Evolutionary conservation across 2,329 filamentous ascomycete species (phyloP).

Genomic region (Hypoxylon sp.): DNA sequence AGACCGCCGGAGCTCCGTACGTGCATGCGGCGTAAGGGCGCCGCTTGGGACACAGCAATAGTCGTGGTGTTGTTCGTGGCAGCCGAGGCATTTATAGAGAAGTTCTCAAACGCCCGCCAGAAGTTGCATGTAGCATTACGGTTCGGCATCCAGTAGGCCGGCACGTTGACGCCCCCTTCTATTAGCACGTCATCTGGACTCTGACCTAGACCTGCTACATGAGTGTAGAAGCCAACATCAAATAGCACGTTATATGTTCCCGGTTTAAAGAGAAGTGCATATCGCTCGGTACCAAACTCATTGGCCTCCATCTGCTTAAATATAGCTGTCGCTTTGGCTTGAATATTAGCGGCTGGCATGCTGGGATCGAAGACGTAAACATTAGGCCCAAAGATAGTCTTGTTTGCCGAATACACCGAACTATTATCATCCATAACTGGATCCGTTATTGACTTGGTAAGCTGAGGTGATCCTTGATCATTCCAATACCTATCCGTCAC

Average conservation of each 20-base stretch:
- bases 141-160: constrained; percentile 56
- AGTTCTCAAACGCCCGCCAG: constrained; percentile 55
- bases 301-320: constrained; percentile 56
- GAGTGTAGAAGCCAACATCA: constrained; percentile 56
- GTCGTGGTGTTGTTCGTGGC: constrained; percentile 55
- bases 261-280: constrained; percentile 54
- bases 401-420: constrained; percentile 45
- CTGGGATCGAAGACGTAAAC: constrained; percentile 54
- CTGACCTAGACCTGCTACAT: constrained; percentile 53
- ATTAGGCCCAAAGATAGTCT: constrained; percentile 54
- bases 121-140: constrained; percentile 57
- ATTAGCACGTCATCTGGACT: constrained; percentile 54
- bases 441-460: constrained; percentile 8
- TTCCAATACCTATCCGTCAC: constrained; percentile 35
- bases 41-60: constrained; percentile 56
- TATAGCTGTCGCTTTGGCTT: constrained; percentile 50
- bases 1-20: constrained; percentile 53
- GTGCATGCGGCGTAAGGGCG: constrained; percentile 54
- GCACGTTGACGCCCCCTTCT: constrained; percentile 55
- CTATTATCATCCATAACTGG: constrained; percentile 6
- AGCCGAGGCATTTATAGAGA: constrained; percentile 53
- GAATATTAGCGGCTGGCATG: constrained; percentile 53
- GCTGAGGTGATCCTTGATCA: constrained; percentile 8
- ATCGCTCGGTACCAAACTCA: constrained; percentile 53
- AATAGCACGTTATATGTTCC: constrained; percentile 54